Conservation (phyloP, 495 filamentous ascomycete species). For the Letharia columbiana region DNA sequence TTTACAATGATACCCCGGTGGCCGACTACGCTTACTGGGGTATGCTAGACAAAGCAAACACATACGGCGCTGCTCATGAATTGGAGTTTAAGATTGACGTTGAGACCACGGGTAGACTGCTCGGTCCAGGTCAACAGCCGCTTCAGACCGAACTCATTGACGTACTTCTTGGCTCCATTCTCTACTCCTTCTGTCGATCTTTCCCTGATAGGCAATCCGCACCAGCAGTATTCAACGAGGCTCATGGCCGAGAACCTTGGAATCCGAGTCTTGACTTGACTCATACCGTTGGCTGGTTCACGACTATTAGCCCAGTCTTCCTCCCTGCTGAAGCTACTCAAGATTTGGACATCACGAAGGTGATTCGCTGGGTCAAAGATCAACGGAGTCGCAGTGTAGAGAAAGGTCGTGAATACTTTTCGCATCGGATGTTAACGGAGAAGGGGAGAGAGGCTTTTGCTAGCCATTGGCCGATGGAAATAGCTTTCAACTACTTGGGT, state of each 20-base stretch:
- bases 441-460: slow-evolving; percentile 36
- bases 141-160: slow-evolving; percentile 47
- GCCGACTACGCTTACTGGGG: slow-evolving; percentile 49
- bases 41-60: slow-evolving; percentile 37
- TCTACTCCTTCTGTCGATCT: slow-evolving; percentile 41
- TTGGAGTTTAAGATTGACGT: slow-evolving; percentile 39
- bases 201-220: slow-evolving; percentile 42
- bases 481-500: slow-evolving; percentile 64
- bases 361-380: slow-evolving; percentile 42
- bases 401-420: slow-evolving; percentile 46
- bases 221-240: slow-evolving; percentile 51
- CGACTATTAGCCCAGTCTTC: slow-evolving; percentile 45
- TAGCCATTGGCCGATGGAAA: slow-evolving; percentile 55
- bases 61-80: slow-evolving; percentile 42
- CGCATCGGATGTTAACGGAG: slow-evolving; percentile 39
- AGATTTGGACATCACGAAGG: slow-evolving; percentile 32
- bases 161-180: slow-evolving; percentile 43
- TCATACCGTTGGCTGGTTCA: slow-evolving; percentile 56
- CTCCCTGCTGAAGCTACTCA: slow-evolving; percentile 31
- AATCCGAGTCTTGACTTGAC: slow-evolving; percentile 46
- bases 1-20: slow-evolving; percentile 22
- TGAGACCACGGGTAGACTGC: slow-evolving; percentile 34
- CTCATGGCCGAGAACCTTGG: slow-evolving; percentile 49
- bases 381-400: slow-evolving; percentile 35
- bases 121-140: slow-evolving; percentile 39